Base-by-base conservation (phyloP, 2,329 filamentous ascomycete genomes). In the Arthroderma uncinatum region DNA sequence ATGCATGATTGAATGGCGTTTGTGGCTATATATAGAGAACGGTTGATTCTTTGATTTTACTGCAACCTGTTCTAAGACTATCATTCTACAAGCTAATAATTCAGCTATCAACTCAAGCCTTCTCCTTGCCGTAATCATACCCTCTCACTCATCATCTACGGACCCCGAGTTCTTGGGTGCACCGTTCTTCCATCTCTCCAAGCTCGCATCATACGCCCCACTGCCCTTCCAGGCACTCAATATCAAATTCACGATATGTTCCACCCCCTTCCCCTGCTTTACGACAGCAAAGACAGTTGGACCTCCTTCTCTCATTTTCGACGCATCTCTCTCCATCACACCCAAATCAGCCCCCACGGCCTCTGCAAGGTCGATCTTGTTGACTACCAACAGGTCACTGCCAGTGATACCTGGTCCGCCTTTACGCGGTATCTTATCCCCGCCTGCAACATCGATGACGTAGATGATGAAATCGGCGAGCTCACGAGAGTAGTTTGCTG, bases 391-490 rank as follows among this genome's bases (percentile, higher is more conserved):
- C 71, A 98, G 71, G 68, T 98, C 93, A 65, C 87, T 93, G 75
- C 96, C 92, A 4, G 93, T 98, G 70, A 98, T 98, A 1, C 93
- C 93, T 0, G 93, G 93, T 0, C 93, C 93, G 28, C 93, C 93
- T 76, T 98, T 98, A 28, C 93, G 77, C 0, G 93, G 93, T 54
- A 98, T 86, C 80, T 98, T 98, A 73, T 98, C 93, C 10, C 93
- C 93, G 21, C 93, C 93, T 57, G 85, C 87, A 16, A 98, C 93
- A 73, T 98, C 93, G 65, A 98, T 97, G 30, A 98, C 93, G 71
- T 98, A 98, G 74, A 98, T 86, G 73, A 98, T 98, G 71, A 87
- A 98, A 72, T 98, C 93, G 1, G 93, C 93, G 63, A 98, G 78
- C 74, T 98, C 93, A 58, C 93, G 81, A 57, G 83, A 88, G 79